Evolutionary conservation across 1,284 basidiomycete species (phyloP), one percentile per base, ranked within the genome.

Genomic region (Waitea zeae): DNA sequence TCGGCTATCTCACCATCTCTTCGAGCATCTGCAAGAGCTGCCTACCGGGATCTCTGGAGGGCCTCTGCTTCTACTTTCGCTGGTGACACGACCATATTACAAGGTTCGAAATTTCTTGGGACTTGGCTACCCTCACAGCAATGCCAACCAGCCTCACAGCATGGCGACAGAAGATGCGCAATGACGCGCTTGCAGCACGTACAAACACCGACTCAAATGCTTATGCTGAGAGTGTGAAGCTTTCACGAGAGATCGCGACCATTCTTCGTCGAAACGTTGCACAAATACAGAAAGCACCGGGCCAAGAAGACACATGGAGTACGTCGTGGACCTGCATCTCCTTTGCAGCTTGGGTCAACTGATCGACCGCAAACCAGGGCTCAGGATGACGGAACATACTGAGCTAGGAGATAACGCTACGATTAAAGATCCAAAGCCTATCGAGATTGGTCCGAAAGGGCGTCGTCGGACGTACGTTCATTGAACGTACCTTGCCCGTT

Each of bases 321-420:
- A n/a, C n/a, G n/a, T n/a, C n/a, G n/a, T n/a, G n/a, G n/a, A n/a
- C n/a, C n/a, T n/a, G n/a, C n/a, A n/a, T n/a, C n/a, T n/a, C n/a
- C n/a, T n/a, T n/a, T n/a, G n/a, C n/a, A n/a, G n/a, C n/a, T n/a
- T n/a, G n/a, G n/a, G n/a, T n/a, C 48, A 7, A 44, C 50, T 3
- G 42, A 50, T 46, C 12, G 13, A 15, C 12, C 14, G 20, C 12
- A 4, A 27, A 28, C 3, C 40, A 83, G 81, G 60, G 39, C 45
- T 86, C 29, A 62, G 63, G 31, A 57, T 84, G 30, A 80, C 69
- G 3, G 53, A 70, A 29, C 58, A 82, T 36, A 82, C 76, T 0
- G 81, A 86, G 45, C 56, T 86, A 3, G 81, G 81, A 5, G 66
- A 69, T 31, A 86, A 86, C 43, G 67, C 75, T 2, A 59, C 67